Conservation (phyloP, 208 protist species). For the Trypanosoma vivax region DNA sequence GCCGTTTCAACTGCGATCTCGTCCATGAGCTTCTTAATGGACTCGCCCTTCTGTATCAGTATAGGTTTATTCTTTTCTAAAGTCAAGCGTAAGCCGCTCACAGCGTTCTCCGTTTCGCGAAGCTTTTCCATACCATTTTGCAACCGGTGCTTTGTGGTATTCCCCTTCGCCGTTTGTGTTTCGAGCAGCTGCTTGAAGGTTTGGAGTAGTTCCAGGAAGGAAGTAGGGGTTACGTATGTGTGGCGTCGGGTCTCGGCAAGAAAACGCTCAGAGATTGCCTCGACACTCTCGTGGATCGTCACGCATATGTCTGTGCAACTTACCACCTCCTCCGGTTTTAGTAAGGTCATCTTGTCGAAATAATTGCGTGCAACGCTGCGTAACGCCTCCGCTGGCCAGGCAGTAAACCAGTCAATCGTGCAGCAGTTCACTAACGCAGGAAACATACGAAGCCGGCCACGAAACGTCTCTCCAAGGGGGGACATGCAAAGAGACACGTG, state of each 20-base stretch:
- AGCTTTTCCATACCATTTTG: conserved; percentile 94
- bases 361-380: conserved; percentile 89
- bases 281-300: conserved; percentile 92
- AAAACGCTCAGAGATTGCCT: conserved; percentile 83
- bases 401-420: conserved; percentile 98
- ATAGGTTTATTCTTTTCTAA: conserved; percentile 94
- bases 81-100: conserved; percentile 90
- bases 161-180: conserved; percentile 76
- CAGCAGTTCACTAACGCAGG: conserved; percentile 98
- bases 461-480: conserved; percentile 94
- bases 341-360: conserved; percentile 43
- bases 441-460: conserved; percentile 95
- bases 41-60: conserved; percentile 89
- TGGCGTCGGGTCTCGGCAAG: conserved; percentile 89
- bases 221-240: conserved; percentile 99
- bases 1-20: conserved; percentile 92
- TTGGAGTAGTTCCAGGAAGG: conserved; percentile 95
- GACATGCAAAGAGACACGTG: conserved; percentile 97
- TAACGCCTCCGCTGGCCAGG: conserved; percentile 95
- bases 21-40: conserved; percentile 92
- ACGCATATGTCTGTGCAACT: conserved; percentile 90
- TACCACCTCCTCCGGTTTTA: conserved; percentile 36
- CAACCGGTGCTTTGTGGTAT: conserved; percentile 77
- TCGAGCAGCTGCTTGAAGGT: conserved; percentile 87
- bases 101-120: conserved; percentile 88